Evolutionary conservation across 495 filamentous ascomycete species (phyloP), one percentile per base, ranked within the genome.

Genomic region (Penicillium soppii): DNA sequence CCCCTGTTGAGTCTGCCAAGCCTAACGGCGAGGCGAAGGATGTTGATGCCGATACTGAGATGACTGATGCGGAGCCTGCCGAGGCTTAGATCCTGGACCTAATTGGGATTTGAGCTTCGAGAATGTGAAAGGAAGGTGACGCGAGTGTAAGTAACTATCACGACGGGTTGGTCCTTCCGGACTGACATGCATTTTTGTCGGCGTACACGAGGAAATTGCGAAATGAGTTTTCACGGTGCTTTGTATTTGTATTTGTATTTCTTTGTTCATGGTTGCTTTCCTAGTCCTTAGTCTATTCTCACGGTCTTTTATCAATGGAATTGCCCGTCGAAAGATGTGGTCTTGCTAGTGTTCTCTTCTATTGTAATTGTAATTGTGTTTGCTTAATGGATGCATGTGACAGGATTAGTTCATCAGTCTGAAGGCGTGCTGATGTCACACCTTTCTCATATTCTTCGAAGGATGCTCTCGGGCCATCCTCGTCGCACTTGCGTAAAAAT

Each of bases 31-130:
- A 29, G 25, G 42, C 9, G 6, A 39, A 59, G 17, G 29, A n/a
- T 4, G 13, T 36, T 12, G 54, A 43, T 35, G 61, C 56, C 4
- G 71, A 76, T 43, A 61, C 65, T 7, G 71, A 73, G 16, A 76
- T 74, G 73, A 51, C 60, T 0, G 71, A 74, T 30, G 65, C 58
- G 10, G 68, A 65, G 47, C 54, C 62, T 36, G 44, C 43, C 0
- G 50, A 42, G 26, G 36, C 46, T n/a, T 52, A 53, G 55, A n/a
- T n/a, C n/a, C n/a, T n/a, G n/a, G n/a, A n/a, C n/a, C n/a, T n/a
- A n/a, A n/a, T n/a, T n/a, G n/a, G n/a, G n/a, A n/a, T n/a, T n/a
- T n/a, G n/a, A n/a, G n/a, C n/a, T n/a, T n/a, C n/a, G n/a, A n/a
- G n/a, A n/a, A n/a, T n/a, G n/a, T n/a, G n/a, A n/a, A n/a, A n/a